Conservation (phyloP, 345 rosid species). For the Eucalyptus microcorys region DNA sequence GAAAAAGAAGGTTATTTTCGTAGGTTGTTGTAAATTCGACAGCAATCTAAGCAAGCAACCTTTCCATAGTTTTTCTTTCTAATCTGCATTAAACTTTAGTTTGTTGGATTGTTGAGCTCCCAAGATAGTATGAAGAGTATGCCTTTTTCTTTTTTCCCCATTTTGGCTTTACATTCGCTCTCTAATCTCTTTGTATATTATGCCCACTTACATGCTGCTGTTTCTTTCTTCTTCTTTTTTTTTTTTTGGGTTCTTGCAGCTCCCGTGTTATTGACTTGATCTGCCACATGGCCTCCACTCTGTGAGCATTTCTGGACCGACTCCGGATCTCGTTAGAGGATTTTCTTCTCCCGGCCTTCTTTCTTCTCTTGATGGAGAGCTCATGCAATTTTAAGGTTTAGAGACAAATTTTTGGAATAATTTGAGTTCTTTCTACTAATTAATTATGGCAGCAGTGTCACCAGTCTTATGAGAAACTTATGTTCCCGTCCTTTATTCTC, state of each 20-base stretch:
- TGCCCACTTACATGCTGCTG: neutral
- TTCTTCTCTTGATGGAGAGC: neutral
- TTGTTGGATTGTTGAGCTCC: neutral
- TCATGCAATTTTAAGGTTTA: neutral
- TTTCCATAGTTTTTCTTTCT: too few relatives aligned
- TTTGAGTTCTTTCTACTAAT: neutral
- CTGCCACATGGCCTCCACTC: neutral
- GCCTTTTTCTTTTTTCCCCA: rapidly evolving
- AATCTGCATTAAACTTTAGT: neutral
- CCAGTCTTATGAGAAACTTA: neutral
- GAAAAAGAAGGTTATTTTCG: neutral
- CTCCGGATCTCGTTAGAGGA: neutral
- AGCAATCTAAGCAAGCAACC: neutral
- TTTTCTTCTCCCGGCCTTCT: neutral
- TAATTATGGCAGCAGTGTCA: neutral
- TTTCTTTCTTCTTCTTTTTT: too few relatives aligned
- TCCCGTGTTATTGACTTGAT: neutral
- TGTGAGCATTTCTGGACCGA: neutral
- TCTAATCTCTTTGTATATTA: neutral
- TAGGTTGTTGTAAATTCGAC: neutral
- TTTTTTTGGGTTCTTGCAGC: neutral
- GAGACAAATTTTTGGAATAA: neutral
- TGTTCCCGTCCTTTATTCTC: neutral
- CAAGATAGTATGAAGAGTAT: neutral
- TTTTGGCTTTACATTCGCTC: neutral